Percentiles rank a stretch among this genome's conserved stretches.
These are phyloP conservation scores for Silene coronaria DNA, from an alignment of 179 eudicot species.

Conservation along the genomic window DNA sequence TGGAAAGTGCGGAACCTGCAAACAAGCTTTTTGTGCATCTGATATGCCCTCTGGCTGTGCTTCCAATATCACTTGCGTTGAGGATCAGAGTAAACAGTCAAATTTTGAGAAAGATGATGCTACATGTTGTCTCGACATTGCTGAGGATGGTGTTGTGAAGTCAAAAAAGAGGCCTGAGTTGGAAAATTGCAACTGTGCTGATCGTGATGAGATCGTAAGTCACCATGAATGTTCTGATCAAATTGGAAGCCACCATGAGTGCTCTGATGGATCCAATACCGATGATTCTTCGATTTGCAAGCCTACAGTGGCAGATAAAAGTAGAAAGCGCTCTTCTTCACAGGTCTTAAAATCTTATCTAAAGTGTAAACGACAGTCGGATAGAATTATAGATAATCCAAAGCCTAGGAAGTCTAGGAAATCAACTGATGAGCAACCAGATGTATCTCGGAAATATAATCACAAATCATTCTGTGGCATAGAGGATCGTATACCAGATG, in stretches of 20 bases:
- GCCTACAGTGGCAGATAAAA: conserved; percentile 28
- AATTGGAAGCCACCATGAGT: background rate
- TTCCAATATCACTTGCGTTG: conserved; percentile 31
- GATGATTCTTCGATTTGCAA: conserved; percentile 32
- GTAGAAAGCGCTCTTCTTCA: conserved; percentile 35
- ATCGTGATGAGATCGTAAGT: conserved; percentile 21
- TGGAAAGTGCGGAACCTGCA: conserved; percentile 41
- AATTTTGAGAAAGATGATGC: conserved; percentile 27
- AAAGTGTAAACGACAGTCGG: conserved; percentile 76
- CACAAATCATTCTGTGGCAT: conserved; percentile 63
- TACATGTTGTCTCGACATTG: conserved; percentile 25
- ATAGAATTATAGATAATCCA: conserved; percentile 61
- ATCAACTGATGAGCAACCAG: conserved; percentile 43
- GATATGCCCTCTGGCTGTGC: conserved; percentile 32
- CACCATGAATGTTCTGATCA: conserved; percentile 9
- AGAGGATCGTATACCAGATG: conserved; percentile 76
- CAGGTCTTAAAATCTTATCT: conserved; percentile 31
- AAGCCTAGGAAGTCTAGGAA: conserved; percentile 67
- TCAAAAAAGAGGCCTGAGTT: conserved; percentile 28
- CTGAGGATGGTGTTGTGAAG: conserved; percentile 29
- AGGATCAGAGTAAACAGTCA: conserved; percentile 30
- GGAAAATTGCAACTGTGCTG: conserved; percentile 32
- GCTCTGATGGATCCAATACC: conserved; percentile 13
- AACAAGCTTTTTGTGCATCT: conserved; percentile 28
- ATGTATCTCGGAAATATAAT: conserved; percentile 61